Percentiles rank a stretch among this genome's conserved stretches.
Conservation (phyloP, 1,284 basidiomycete species). For the Hortiboletus rubellus region DNA sequence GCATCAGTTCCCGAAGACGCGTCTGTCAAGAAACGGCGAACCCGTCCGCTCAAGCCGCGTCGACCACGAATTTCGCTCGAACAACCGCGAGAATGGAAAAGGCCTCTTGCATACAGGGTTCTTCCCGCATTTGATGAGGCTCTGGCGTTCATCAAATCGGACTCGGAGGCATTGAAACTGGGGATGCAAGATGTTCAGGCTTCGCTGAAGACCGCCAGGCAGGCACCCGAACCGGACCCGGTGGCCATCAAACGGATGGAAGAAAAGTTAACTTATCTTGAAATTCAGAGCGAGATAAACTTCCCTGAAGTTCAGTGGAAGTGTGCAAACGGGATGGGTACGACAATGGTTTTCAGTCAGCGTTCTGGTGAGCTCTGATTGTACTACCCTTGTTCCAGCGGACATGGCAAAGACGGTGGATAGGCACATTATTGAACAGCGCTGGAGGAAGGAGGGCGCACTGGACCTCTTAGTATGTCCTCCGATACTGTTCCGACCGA, state of each 20-base stretch:
- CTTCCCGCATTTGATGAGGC: constrained; percentile 86
- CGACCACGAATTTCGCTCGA: constrained; percentile 52
- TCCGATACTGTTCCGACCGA: not conserved
- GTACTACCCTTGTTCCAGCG: constrained; percentile 39
- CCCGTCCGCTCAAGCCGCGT: constrained; percentile 27
- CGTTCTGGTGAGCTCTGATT: not conserved
- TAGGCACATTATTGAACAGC: constrained; percentile 78
- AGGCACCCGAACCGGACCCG: constrained; percentile 37
- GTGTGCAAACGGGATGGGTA: constrained; percentile 75
- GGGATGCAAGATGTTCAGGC: constrained; percentile 47
- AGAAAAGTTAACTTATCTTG: constrained; percentile 49
- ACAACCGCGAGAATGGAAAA: constrained; percentile 60
- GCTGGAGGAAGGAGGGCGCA: constrained; percentile 83
- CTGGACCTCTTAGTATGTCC: constrained; percentile 79
- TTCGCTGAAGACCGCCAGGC: constrained; percentile 34
- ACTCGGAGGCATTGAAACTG: constrained; percentile 44
- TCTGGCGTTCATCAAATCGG: constrained; percentile 59
- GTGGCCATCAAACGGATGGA: constrained; percentile 41
- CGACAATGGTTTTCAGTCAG: constrained; percentile 29
- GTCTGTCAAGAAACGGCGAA: constrained; percentile 2
- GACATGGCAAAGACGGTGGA: constrained; percentile 70
- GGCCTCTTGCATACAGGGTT: constrained; percentile 65
- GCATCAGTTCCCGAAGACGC: not conserved
- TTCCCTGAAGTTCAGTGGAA: constrained; percentile 77
- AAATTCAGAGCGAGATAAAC: constrained; percentile 72